phyloP scores from a whole-genome alignment of 2,329 filamentous ascomycete species.

The Diaporthe longicolla region DNA sequence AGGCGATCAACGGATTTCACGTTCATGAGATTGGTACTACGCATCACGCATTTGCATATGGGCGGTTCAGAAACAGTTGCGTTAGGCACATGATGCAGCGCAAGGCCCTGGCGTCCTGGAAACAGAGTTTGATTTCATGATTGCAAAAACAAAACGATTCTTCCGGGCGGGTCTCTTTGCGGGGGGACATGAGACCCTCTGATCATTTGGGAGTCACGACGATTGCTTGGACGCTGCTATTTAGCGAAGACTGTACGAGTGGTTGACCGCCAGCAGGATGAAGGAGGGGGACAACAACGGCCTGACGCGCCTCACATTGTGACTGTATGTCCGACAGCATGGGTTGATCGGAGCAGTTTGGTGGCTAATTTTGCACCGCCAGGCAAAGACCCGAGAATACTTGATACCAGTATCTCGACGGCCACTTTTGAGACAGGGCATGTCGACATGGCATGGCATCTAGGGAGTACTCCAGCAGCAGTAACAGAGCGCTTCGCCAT shows the following conservation, averaged over 20 bases:
- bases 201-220: slow-evolving; percentile 29
- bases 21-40: slow-evolving; percentile 42
- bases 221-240: slow-evolving; percentile 34
- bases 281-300: neutral
- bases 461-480: slow-evolving; percentile 25
- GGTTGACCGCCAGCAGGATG: slow-evolving; percentile 8
- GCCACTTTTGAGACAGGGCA: slow-evolving; percentile 18
- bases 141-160: slow-evolving; percentile 30
- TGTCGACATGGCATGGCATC: slow-evolving; percentile 37
- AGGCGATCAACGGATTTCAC: slow-evolving; percentile 34
- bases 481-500: slow-evolving; percentile 28
- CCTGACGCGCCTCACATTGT: slow-evolving; percentile 7
- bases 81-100: slow-evolving; percentile 42
- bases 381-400: slow-evolving; percentile 16
- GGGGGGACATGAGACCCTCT: slow-evolving; percentile 17
- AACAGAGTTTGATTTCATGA: slow-evolving; percentile 37
- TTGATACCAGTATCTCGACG: slow-evolving; percentile 21
- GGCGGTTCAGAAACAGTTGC: slow-evolving; percentile 42
- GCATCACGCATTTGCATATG: slow-evolving; percentile 45
- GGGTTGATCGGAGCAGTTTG: slow-evolving; percentile 10
- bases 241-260: slow-evolving; percentile 34
- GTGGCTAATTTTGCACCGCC: slow-evolving; percentile 27
- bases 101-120: slow-evolving; percentile 43
- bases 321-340: slow-evolving; percentile 27
- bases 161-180: slow-evolving; percentile 12